phyloP scores from a whole-genome alignment of 108 stramenopile genomes.

The Fistulifera pelliculosa region DNA sequence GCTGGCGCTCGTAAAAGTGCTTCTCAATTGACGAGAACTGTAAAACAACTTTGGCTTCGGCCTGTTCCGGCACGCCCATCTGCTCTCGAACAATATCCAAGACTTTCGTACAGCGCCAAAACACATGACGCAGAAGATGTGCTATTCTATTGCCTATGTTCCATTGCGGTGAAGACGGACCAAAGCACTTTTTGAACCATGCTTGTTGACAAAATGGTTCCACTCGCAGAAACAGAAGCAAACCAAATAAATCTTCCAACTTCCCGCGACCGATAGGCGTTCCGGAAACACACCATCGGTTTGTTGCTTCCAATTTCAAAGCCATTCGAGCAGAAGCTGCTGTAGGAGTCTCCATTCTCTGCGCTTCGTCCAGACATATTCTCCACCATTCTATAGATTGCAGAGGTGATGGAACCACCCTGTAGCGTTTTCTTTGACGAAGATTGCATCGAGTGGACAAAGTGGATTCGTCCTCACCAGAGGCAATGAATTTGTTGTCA shows the following conservation, averaged over 20 bases:
- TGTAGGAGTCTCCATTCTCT: conserved; percentile 52
- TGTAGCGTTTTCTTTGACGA: conserved; percentile 36
- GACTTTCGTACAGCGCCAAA: conserved; percentile 68
- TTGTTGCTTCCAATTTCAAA: conserved; percentile 28
- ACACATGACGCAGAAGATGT: conserved; percentile 25
- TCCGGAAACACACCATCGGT: conserved; percentile 57
- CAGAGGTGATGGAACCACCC: conserved; percentile 63
- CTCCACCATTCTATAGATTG: conserved; percentile 47
- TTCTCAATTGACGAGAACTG: conserved; percentile 51
- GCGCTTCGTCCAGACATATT: conserved; percentile 65
- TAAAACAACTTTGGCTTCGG: conserved; percentile 37
- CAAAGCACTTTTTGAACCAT: conserved; percentile 37
- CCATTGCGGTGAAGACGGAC: not conserved
- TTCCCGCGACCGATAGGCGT: conserved; percentile 60
- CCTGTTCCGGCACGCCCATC: conserved; percentile 62
- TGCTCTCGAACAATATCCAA: conserved; percentile 34
- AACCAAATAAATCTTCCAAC: conserved; percentile 56
- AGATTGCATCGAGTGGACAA: conserved; percentile 11
- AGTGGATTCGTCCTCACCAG: conserved; percentile 7
- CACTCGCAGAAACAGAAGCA: conserved; percentile 44
- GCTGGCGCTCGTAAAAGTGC: conserved; percentile 56
- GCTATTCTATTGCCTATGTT: conserved; percentile 23
- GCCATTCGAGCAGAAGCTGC: conserved; percentile 66
- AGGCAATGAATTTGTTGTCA: conserved; percentile 42
- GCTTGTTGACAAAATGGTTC: conserved; percentile 32